Evolutionary conservation across 371 early-diverging fungal genomes (phyloP).

Genomic region (Mortierella sp.): DNA sequence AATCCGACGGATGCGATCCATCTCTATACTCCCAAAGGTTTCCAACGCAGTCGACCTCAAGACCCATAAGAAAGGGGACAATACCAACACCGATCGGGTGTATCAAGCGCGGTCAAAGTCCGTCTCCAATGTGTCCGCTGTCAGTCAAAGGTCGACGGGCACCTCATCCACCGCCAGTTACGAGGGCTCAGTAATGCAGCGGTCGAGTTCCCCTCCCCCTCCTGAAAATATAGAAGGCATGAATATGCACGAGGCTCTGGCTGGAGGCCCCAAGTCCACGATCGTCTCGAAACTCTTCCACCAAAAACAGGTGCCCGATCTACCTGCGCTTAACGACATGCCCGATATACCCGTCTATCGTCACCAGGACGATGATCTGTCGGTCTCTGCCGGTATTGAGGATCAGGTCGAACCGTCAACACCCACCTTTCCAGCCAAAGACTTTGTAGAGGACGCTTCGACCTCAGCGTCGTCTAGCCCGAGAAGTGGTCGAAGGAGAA

Average conservation of each 20-base stretch:
- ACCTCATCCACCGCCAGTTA: slow-evolving; percentile 7
- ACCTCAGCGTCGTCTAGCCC: slow-evolving; percentile 1
- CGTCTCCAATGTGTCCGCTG: slow-evolving; percentile 20
- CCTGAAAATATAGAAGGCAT: slow-evolving; percentile 10
- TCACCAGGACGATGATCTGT: background rate
- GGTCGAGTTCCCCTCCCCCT: background rate
- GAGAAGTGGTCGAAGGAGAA: slow-evolving; percentile 9
- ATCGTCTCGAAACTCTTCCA: slow-evolving; percentile 9
- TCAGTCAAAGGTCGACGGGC: slow-evolving; percentile 23
- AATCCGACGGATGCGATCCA: slow-evolving; percentile 22
- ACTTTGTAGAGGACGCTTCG: background rate
- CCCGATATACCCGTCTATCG: slow-evolving; percentile 17
- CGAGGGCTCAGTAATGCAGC: slow-evolving; percentile 5
- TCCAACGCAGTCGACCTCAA: slow-evolving; percentile 14
- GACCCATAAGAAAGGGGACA: slow-evolving; percentile 6
- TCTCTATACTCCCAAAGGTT: slow-evolving; percentile 25
- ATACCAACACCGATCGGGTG: background rate
- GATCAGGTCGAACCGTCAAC: background rate
- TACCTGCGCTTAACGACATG: slow-evolving; percentile 16
- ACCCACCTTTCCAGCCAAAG: slow-evolving; percentile 1
- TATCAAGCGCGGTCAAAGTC: slow-evolving; percentile 34
- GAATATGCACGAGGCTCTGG: slow-evolving; percentile 19
- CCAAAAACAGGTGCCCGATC: slow-evolving; percentile 21
- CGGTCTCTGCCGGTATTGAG: background rate
- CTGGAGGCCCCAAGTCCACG: slow-evolving; percentile 8